Conservation (phyloP, 2,329 filamentous ascomycete species). For the Juglanconis oblonga region DNA sequence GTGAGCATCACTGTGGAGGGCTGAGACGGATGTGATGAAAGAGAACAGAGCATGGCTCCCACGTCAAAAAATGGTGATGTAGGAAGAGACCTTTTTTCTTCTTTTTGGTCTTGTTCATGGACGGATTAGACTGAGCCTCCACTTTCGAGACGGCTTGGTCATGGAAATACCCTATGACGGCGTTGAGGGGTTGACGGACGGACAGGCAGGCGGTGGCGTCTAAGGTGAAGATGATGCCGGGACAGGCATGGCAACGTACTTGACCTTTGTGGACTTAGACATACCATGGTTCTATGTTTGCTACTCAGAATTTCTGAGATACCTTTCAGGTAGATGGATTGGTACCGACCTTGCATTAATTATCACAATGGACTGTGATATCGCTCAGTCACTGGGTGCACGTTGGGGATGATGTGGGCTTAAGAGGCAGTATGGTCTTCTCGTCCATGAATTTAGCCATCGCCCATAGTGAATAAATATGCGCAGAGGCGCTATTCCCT, state of each 20-base stretch:
- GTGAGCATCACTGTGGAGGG: neutral
- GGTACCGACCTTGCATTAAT: no score
- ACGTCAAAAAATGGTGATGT: neutral
- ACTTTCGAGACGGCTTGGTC: neutral
- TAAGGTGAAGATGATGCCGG: neutral
- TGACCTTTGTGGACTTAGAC: neutral
- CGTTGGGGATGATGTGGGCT: no score
- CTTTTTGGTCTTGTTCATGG: neutral
- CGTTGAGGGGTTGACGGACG: neutral
- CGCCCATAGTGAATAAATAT: no score
- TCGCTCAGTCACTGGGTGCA: no score
- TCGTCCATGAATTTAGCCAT: no score
- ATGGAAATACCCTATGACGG: slow-evolving; percentile 5
- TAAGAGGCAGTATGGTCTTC: no score
- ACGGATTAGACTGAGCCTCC: neutral
- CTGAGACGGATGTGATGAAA: no score
- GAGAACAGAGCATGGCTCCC: neutral
- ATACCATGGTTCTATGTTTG: no score
- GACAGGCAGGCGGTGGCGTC: neutral
- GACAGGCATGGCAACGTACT: neutral
- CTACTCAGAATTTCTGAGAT: no score
- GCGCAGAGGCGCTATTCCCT: no score
- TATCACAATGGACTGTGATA: no score
- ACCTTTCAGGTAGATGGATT: no score
- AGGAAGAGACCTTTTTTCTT: neutral